Conservation (phyloP, 129 eudicot genomes). For the Pittosporum tobira region DNA sequence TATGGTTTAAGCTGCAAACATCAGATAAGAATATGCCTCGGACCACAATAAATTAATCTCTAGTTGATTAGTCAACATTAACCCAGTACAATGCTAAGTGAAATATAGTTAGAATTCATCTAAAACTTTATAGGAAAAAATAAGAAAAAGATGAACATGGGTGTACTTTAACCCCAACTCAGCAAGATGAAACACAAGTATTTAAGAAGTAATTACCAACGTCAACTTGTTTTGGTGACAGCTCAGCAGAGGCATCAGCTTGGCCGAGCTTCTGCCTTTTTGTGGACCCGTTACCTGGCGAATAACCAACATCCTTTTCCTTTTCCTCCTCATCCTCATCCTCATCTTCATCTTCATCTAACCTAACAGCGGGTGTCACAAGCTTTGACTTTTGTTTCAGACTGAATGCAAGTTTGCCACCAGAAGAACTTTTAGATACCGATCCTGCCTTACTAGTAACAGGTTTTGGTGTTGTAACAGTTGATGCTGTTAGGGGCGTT, state of each 20-base stretch:
- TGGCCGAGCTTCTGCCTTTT: constrained; percentile 69
- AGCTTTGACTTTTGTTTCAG: constrained; percentile 90
- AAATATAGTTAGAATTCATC: too few species aligned
- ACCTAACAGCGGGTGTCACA: constrained; percentile 77
- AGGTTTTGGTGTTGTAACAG: constrained; percentile 41
- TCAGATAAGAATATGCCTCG: constrained; percentile 39
- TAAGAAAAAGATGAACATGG: background rate
- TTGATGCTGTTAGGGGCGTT: constrained; percentile 26
- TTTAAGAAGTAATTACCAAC: constrained; percentile 73
- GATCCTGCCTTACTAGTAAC: constrained; percentile 29
- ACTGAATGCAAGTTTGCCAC: constrained; percentile 94
- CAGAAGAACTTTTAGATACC: constrained; percentile 35
- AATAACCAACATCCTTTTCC: constrained; percentile 35
- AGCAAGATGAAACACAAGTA: constrained; percentile 8
- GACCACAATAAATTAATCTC: background rate
- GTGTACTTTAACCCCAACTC: background rate
- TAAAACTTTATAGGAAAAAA: background rate
- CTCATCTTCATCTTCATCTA: constrained; percentile 88
- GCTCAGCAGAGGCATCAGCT: constrained; percentile 29
- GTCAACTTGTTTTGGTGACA: constrained; percentile 37
- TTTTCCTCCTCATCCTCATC: constrained; percentile 89
- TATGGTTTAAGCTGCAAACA: constrained; percentile 74
- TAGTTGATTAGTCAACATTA: background rate
- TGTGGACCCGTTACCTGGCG: constrained; percentile 39
- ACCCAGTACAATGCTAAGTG: too few species aligned